These are phyloP conservation scores for Talaromyces sp. DNA, from an alignment of 2,329 filamentous ascomycete genomes.

Conservation along the genomic window DNA sequence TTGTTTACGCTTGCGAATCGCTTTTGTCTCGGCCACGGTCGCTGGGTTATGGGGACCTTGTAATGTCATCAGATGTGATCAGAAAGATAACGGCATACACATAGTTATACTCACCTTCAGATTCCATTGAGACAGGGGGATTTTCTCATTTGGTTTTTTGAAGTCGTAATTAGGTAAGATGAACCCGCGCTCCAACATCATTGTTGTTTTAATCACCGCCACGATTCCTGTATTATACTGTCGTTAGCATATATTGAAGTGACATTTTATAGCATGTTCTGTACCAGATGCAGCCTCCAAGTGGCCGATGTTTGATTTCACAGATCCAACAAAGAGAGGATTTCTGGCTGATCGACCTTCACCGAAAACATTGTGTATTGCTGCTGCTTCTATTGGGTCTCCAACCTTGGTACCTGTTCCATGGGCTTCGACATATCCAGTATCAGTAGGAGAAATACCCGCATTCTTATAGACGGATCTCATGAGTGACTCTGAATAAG, in stretches of 20 bases:
- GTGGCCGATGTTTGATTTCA: slow-evolving; percentile 5
- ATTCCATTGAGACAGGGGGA: not conserved
- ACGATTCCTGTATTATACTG: slow-evolving; percentile 6
- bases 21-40: not conserved
- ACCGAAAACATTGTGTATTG: slow-evolving; percentile 12
- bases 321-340: slow-evolving; percentile 1
- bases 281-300: slow-evolving; percentile 6
- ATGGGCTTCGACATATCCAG: slow-evolving; percentile 32
- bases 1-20: slow-evolving; percentile 6
- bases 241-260: not conserved
- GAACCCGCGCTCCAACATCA: slow-evolving; percentile 4
- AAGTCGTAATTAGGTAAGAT: slow-evolving; percentile 17
- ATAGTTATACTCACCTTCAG: not conserved
- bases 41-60: not conserved
- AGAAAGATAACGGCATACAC: not conserved
- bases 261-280: slow-evolving; percentile 3
- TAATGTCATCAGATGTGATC: not conserved
- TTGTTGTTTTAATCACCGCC: slow-evolving; percentile 8
- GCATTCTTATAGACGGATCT: slow-evolving; percentile 28
- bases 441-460: slow-evolving; percentile 21
- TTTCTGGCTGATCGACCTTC: slow-evolving; percentile 4
- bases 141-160: slow-evolving; percentile 11
- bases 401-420: slow-evolving; percentile 2
- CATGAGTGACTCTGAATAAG: slow-evolving; percentile 22
- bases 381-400: not conserved